phyloP scores from a whole-genome alignment of 768 basidiomycete species.

The Holtermannia corniformis region DNA sequence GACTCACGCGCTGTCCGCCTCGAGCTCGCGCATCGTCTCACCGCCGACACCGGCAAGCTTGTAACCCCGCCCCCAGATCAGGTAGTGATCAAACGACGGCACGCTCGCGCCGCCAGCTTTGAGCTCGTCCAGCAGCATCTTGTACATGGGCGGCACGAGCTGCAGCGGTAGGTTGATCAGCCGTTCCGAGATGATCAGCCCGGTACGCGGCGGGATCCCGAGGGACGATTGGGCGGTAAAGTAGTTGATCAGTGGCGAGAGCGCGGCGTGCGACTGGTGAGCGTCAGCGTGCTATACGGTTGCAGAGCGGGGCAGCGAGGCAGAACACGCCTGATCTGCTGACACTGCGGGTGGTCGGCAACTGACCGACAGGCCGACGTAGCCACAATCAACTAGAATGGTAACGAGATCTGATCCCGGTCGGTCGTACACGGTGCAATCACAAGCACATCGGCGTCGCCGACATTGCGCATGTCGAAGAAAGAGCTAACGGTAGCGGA shows the following conservation, averaged over 20 bases:
- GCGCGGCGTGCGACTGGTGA: constrained; percentile 58
- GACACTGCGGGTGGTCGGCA: too few species aligned
- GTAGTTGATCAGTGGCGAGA: constrained; percentile 63
- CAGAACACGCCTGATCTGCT: not conserved
- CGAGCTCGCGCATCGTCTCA: constrained; percentile 45
- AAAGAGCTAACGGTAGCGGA: too few species aligned
- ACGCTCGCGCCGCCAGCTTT: constrained; percentile 61
- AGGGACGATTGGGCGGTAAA: constrained; percentile 50
- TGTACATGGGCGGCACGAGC: constrained; percentile 82
- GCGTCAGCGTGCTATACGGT: not conserved
- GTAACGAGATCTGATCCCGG: too few species aligned
- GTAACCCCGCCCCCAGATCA: constrained; percentile 72
- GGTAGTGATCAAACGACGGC: constrained; percentile 61
- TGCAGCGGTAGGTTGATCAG: constrained; percentile 94
- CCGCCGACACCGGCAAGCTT: constrained; percentile 63
- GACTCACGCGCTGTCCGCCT: constrained; percentile 20
- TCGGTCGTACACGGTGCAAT: too few species aligned
- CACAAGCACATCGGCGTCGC: too few species aligned
- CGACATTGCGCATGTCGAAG: too few species aligned
- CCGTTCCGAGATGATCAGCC: constrained; percentile 75
- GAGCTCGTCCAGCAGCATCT: constrained; percentile 78
- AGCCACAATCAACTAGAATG: too few species aligned
- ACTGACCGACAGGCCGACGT: too few species aligned
- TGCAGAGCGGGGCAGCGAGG: not conserved
- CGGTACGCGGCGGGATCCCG: constrained; percentile 56